Conservation (phyloP, 352 stramenopile species). For the Phytophthora hibernalis region DNA sequence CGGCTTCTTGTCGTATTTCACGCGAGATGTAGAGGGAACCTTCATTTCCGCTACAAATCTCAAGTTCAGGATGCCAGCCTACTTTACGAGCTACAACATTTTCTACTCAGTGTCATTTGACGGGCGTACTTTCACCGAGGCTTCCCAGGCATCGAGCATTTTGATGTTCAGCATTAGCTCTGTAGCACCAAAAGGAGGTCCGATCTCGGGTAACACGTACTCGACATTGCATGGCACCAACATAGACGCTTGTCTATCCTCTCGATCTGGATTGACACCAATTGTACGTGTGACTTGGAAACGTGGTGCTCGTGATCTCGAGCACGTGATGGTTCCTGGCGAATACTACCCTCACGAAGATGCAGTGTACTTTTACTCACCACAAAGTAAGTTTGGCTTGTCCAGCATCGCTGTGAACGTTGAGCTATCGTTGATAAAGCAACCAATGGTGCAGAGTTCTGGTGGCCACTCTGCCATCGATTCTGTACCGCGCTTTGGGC, state of each 20-base stretch:
- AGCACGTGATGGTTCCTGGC: conserved; percentile 57
- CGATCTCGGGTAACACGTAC: conserved; percentile 79
- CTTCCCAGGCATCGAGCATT: conserved; percentile 39
- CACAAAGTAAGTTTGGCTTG: conserved; percentile 78
- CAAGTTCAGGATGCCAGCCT: conserved; percentile 48
- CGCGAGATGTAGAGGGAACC: conserved; percentile 43
- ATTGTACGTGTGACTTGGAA: conserved; percentile 68
- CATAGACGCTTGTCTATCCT: conserved; percentile 58
- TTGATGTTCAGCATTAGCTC: conserved; percentile 63
- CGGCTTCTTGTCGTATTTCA: conserved; percentile 54
- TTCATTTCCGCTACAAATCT: conserved; percentile 53
- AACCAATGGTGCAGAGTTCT: neutral
- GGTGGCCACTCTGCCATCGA: conserved; percentile 1
- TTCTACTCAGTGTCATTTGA: conserved; percentile 76
- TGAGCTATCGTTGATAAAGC: conserved; percentile 49
- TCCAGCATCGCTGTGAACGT: conserved; percentile 69
- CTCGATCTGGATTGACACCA: conserved; percentile 29
- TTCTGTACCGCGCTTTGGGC: conserved; percentile 46
- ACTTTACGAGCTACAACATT: conserved; percentile 65
- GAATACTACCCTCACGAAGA: conserved; percentile 75
- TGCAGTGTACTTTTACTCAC: conserved; percentile 77
- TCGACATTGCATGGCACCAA: conserved; percentile 65
- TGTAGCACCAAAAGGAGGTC: conserved; percentile 62
- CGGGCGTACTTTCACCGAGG: conserved; percentile 52
- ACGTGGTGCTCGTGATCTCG: conserved; percentile 61